Evolutionary conservation across 75 land plant species (phyloP), one percentile per base, ranked within the genome.

Genomic region (Selaginella moellendorffii): DNA sequence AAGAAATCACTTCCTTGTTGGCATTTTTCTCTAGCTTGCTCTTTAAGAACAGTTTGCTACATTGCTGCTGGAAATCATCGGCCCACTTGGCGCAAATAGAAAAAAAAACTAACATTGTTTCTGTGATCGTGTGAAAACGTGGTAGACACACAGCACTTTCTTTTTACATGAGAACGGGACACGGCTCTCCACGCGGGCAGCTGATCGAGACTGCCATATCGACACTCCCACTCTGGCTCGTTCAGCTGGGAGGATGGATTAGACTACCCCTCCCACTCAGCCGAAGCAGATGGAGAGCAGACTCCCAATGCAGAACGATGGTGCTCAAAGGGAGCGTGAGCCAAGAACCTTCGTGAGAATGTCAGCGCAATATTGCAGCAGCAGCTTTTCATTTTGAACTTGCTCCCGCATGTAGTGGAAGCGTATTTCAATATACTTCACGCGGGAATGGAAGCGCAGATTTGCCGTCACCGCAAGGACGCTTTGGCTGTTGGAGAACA

Each of bases 41-140:
- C 14, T 5, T 36, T 5, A 5, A 36, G 5, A 68, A 65, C 81
- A 90, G 97, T 92, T 24, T 87, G 87, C 97, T 19, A 92, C 97
- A 52, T 74, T 90, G 78, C 65, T 90, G 24, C 70, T 90, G 28
- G 65, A 79, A 0, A 2, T 84, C 25, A 61, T 90, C 58, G 97
- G 97, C 12, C 97, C 97, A 21, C 53, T 87, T 19, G 9, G 5
- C 24, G n/a, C 5, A 2, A 19, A 56, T 2, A 56, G 59, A n/a
- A n/a, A n/a, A n/a, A n/a, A n/a, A n/a, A n/a, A n/a, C n/a, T 14
- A 5, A 36, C 10, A 5, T 36, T 5, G 5, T 36, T 36, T 36
- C 14, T 5, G 10, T 36, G 14, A n/a, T n/a, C n/a, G n/a, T n/a
- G n/a, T n/a, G n/a, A n/a, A n/a, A n/a, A n/a, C n/a, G n/a, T n/a